Evolutionary conservation across 495 filamentous ascomycete genomes (phyloP).

Genomic region (Alectoria sarmentosa): DNA sequence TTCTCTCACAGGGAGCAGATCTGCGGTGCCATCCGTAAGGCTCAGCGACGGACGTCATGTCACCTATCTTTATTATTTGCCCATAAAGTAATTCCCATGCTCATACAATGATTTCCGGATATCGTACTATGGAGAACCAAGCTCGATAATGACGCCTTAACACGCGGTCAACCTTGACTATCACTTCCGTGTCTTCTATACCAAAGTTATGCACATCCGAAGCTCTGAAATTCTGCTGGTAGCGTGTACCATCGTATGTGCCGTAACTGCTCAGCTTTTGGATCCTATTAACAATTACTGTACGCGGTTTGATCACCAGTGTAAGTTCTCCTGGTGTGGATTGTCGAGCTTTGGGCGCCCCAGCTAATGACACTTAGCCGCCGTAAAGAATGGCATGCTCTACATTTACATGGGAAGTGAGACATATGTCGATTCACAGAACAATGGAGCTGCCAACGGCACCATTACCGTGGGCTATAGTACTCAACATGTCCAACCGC

Average conservation of each 20-base stretch:
- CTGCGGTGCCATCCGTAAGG: too few species aligned
- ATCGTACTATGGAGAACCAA: too few species aligned
- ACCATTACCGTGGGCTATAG: slow-evolving; percentile 26
- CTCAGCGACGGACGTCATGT: too few species aligned
- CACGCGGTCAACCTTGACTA: too few species aligned
- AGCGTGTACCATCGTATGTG: not conserved
- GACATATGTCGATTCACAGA: slow-evolving; percentile 26
- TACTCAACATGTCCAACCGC: slow-evolving; percentile 6
- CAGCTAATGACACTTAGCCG: slow-evolving; percentile 28
- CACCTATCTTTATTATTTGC: too few species aligned
- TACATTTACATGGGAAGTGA: slow-evolving; percentile 38
- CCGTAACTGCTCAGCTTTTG: not conserved
- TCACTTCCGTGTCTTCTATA: not conserved
- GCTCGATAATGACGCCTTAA: too few species aligned
- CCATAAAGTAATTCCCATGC: too few species aligned
- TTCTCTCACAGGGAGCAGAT: too few species aligned
- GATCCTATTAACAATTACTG: not conserved
- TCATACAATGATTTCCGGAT: too few species aligned
- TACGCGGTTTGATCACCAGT: too few species aligned
- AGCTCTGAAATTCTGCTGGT: not conserved
- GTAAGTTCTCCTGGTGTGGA: too few species aligned
- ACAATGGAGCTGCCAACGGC: slow-evolving; percentile 17
- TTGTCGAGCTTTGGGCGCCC: too few species aligned
- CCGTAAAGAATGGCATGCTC: slow-evolving; percentile 33
- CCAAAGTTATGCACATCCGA: not conserved